Base-by-base conservation (phyloP, 2,329 filamentous ascomycete species). In the Fusarium newnesense region DNA sequence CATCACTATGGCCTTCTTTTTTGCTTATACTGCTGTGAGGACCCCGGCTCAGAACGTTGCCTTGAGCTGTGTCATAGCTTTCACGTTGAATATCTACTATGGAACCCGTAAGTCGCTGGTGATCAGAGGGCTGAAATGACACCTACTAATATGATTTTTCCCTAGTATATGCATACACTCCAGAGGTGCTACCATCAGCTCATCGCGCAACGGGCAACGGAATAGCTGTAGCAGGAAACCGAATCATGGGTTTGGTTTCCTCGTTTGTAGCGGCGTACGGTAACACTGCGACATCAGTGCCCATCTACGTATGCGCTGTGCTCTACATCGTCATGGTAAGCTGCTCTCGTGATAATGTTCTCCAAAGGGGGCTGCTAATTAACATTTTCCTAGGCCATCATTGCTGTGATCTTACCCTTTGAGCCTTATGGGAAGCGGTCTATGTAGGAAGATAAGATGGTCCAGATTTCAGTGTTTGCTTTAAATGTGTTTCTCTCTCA, bases 111-210 rank as follows among this genome's bases (percentile, higher is more conserved):
- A 36, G 54, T 57, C 7, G 6, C 11, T 32, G 10, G 7, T 8
- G 3, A 15, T 3, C 9, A 49, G 0, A 7, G 9, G 3, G 1
- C 15, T 6, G 3, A 24, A 8, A 7, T 3, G 12, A 15, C 0
- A 3, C 4, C 12, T 18, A 1, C 30, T 46, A 8, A 36, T 28
- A 26, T 4, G 3, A 21, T 6, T 7, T 0, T 1, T 34, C 18
- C 9, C 4, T 9, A 58, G 54, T 58, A 18, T 58, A 58, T 28
- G 54, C 54, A 5, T 58, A 58, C 9, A 58, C 54, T 10, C 54
- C 54, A 18, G 54, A 58, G 54, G n/a, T 32, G 7, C 54, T 58
- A 4, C 54, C 39, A n/a, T 58, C 54, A 18, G 54, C 54, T 1
- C 54, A 58, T 36, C 39, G 54, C 3, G 54, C 54, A 16, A 58